phyloP scores from a whole-genome alignment of 83 land plant genomes.

The Diphasiastrum complanatum region DNA sequence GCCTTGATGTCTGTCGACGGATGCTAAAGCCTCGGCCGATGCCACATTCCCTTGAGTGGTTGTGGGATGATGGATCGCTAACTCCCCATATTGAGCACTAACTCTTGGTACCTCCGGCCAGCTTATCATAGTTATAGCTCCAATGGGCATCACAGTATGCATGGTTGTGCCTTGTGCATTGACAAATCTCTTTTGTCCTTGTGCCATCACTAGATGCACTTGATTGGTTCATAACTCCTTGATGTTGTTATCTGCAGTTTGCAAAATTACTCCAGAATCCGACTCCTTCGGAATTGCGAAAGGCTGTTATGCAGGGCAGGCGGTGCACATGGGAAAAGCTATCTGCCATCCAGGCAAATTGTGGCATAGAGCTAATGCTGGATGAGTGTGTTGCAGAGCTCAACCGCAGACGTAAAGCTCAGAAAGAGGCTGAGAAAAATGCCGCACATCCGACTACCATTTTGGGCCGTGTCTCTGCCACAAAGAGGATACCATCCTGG shows the following conservation, averaged over 20 bases:
- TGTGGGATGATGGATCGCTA: too few species aligned
- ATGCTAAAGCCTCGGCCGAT: too few species aligned
- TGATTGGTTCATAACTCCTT: not conserved
- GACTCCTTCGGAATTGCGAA: conserved; percentile 70
- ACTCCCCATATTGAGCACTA: too few species aligned
- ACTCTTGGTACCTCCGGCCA: too few species aligned
- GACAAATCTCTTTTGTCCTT: too few species aligned
- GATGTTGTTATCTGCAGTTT: conserved; percentile 45
- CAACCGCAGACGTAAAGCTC: conserved; percentile 85
- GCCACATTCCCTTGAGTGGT: too few species aligned
- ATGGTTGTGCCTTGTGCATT: too few species aligned
- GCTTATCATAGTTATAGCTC: too few species aligned
- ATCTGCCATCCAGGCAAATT: conserved; percentile 94
- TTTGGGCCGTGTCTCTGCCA: conserved; percentile 43
- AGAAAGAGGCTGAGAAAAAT: conserved; percentile 64
- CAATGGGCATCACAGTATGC: too few species aligned
- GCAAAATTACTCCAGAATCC: conserved; percentile 93
- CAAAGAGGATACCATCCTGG: conserved; percentile 96
- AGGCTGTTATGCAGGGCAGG: conserved; percentile 93
- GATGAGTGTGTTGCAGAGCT: conserved; percentile 97
- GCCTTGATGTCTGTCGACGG: too few species aligned
- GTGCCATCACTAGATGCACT: too few species aligned
- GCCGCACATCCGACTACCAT: conserved; percentile 50
- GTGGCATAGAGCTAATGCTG: conserved; percentile 90
- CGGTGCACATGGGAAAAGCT: conserved; percentile 97